Evolutionary conservation across 371 early-diverging fungal genomes (phyloP).

Genomic region (Mucor sp.): DNA sequence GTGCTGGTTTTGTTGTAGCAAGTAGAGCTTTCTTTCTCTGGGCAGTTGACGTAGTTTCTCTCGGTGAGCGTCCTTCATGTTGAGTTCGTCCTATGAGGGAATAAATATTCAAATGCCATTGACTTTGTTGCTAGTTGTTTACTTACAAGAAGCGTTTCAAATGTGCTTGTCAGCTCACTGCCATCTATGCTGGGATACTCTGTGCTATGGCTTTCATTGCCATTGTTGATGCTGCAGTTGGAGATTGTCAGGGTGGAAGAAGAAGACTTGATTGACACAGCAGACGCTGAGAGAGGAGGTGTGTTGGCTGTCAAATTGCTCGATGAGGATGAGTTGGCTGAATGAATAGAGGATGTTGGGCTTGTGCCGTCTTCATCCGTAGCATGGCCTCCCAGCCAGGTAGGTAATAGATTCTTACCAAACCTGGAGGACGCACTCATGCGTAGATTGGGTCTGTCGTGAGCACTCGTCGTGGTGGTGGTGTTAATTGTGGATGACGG

Average conservation of each 20-base stretch:
- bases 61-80: constrained; percentile 57
- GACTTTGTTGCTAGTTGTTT: no score
- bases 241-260: background rate
- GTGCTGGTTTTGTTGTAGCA: constrained; percentile 57
- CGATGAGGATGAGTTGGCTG: background rate
- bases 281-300: background rate
- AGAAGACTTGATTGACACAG: background rate
- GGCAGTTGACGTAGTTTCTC: constrained; percentile 55
- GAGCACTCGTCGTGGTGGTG: constrained; percentile 8
- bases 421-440: constrained; percentile 42
- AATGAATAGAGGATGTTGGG: constrained; percentile 6
- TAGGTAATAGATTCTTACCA: constrained; percentile 40
- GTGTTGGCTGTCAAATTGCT: background rate
- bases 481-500: background rate
- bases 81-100: constrained; percentile 50
- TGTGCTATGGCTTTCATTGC: background rate
- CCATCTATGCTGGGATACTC: background rate
- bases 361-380: constrained; percentile 3
- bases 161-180: constrained; percentile 13
- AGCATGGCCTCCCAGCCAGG: constrained; percentile 43
- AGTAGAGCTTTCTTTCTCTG: constrained; percentile 47
- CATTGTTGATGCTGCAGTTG: background rate
- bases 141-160: constrained; percentile 28
- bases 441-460: constrained; percentile 26
- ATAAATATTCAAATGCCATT: no score